Evolutionary conservation across 1,284 basidiomycete species (phyloP).

Genomic region (Sphagnurus paluster): DNA sequence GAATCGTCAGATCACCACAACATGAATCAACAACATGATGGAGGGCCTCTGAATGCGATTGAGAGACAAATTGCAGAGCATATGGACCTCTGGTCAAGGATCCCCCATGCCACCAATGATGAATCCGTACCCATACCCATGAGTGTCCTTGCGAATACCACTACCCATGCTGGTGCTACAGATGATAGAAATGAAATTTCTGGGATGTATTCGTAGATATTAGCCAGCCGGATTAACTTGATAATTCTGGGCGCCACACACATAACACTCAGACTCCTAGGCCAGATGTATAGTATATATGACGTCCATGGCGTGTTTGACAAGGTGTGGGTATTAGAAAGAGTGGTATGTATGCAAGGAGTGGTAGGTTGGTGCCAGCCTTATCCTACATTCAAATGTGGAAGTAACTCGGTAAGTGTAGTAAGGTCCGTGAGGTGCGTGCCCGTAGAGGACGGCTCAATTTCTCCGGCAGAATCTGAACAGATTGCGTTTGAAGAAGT

Average conservation of each 20-base stretch:
- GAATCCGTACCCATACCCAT: too few species aligned
- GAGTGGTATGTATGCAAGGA: constrained; percentile 8
- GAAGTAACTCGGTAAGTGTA: constrained; percentile 2
- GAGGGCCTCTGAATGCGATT: constrained; percentile 7
- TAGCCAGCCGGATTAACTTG: too few species aligned
- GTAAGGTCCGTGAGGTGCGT: background rate
- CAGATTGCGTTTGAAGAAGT: constrained; percentile 81
- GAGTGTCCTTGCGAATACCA: too few species aligned
- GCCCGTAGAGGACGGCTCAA: constrained; percentile 28
- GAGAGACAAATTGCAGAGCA: constrained; percentile 12
- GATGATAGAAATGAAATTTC: constrained; percentile 32
- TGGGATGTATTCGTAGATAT: constrained; percentile 60
- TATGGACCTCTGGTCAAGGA: constrained; percentile 10
- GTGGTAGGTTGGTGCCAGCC: background rate
- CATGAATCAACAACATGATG: too few species aligned
- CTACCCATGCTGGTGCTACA: too few species aligned
- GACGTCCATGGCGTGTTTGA: constrained; percentile 6
- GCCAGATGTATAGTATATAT: constrained; percentile 12
- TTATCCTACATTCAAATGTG: constrained; percentile 1
- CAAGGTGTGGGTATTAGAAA: constrained; percentile 8
- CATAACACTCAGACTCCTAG: constrained; percentile 13
- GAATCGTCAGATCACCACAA: too few species aligned
- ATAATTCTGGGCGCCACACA: too few species aligned
- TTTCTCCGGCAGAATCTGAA: constrained; percentile 81
- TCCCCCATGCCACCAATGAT: too few species aligned